Base-by-base conservation (phyloP, 176 grass and related monocot species). In the Carex parvula region DNA sequence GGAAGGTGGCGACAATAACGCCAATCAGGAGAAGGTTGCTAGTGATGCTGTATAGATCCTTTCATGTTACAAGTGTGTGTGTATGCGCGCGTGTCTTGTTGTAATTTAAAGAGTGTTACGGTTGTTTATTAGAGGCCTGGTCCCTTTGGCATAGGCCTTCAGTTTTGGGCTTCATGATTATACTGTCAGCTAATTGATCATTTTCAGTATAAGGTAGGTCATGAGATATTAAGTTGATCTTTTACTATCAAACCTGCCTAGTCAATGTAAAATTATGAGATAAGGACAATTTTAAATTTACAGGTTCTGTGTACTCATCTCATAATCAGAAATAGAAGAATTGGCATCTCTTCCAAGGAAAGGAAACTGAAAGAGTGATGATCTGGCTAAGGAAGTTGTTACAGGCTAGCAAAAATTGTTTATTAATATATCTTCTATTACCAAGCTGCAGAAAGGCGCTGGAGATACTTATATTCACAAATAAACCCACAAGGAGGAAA, bases 1-100 rank as follows among this genome's bases (percentile, higher is more conserved):
- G 0, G 94, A 91, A 57, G 86, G 81, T 5, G 62, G 86, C 32
- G 80, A 91, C 16, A 91, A 89, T 48, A 64, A 53, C 13, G 22
- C 16, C 60, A 81, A 82, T 74, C 79, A 55, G 78, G 89, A 93
- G 46, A 90, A 88, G 65, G 81, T 65, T 52, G 88, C 52, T 33
- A 46, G 37, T 70, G 91, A 88, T 35, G 29, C 60, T 82, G 56
- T 32, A 1, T 83, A 83, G 41, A 81, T 46, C 56, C 17, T 6
- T 50, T 52, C n/a, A 14, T 61, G 37, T 61, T 80, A 30, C 21
- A 53, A 22, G n/a, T 29, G 12, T 66, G 59, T 8, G 52, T 0
- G 22, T 0, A 2, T 3, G 8, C 32, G 50, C 54, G 11, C 21
- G 20, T 29, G 79, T 53, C n/a, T 52, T 74, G 46, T 14, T 53